These are phyloP conservation scores for Dactylellina leptospora DNA, from an alignment of 2,329 filamentous ascomycete genomes.

Conservation along the genomic window DNA sequence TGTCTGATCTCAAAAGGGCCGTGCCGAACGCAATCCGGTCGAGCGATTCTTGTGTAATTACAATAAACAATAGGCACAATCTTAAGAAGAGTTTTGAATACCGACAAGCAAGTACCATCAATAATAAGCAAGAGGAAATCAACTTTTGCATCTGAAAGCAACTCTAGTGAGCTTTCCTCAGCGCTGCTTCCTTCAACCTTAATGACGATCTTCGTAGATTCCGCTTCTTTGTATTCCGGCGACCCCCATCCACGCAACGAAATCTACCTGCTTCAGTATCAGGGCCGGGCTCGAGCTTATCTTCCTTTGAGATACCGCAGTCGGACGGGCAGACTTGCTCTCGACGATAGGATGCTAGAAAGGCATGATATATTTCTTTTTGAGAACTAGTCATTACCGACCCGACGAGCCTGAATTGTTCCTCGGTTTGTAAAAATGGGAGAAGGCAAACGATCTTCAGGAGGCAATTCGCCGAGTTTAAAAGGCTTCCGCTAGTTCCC, in stretches of 20 bases:
- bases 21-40: constrained; percentile 2
- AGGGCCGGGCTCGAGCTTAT: constrained; percentile 2
- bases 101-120: constrained; percentile 1
- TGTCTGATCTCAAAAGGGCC: constrained; percentile 3
- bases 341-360: constrained; percentile 3
- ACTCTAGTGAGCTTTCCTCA: constrained; percentile 5
- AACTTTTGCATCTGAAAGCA: constrained; percentile 7
- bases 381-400: constrained; percentile 3
- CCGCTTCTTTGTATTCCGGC: not conserved
- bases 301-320: constrained; percentile 6
- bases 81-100: constrained; percentile 4
- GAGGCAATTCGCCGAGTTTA: constrained; percentile 5
- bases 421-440: constrained; percentile 6
- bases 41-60: constrained; percentile 7
- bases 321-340: constrained; percentile 2
- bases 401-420: constrained; percentile 6
- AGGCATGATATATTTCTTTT: constrained; percentile 3
- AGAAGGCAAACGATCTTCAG: constrained; percentile 3
- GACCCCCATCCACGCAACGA: constrained; percentile 4
- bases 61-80: not conserved
- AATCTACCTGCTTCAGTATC: constrained; percentile 3
- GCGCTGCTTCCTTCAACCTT: constrained; percentile 4
- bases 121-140: constrained; percentile 7
- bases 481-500: constrained; percentile 4
- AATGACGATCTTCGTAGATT: constrained; percentile 2